Evolutionary conservation across 2,329 filamentous ascomycete species (phyloP).

Genomic region (Aureobasidium sp.): DNA sequence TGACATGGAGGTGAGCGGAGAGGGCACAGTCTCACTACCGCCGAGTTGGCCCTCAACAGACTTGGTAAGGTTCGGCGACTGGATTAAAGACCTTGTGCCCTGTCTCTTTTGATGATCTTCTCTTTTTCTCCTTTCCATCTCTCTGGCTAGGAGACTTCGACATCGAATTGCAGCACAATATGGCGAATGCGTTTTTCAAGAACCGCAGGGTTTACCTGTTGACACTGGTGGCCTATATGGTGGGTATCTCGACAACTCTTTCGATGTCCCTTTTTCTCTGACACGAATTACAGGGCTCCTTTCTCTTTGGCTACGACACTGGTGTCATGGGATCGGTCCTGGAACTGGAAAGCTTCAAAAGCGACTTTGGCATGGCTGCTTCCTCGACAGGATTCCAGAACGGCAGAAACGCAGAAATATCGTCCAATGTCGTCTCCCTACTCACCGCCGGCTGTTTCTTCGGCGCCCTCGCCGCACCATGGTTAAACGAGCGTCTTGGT

Average conservation of each 20-base stretch:
- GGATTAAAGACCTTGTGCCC: background rate
- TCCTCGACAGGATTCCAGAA: conserved; percentile 48
- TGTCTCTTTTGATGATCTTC: background rate
- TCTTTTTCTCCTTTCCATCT: background rate
- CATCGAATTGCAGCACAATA: background rate
- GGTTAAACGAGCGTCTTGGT: conserved; percentile 50
- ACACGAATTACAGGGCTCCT: conserved; percentile 21
- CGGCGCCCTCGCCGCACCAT: conserved; percentile 52
- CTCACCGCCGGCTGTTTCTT: conserved; percentile 63
- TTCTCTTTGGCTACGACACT: conserved; percentile 41
- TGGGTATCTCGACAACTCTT: conserved; percentile 22
- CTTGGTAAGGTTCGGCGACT: background rate
- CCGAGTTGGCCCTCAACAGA: background rate
- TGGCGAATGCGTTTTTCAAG: conserved; percentile 28
- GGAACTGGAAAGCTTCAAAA: conserved; percentile 51
- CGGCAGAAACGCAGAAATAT: conserved; percentile 41
- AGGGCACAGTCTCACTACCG: background rate
- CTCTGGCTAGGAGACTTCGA: background rate
- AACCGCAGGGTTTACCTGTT: conserved; percentile 41
- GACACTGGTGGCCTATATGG: conserved; percentile 38
- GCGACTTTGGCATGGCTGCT: conserved; percentile 19
- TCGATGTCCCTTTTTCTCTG: background rate
- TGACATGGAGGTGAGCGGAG: background rate
- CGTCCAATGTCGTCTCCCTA: conserved; percentile 62
- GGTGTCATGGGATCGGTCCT: conserved; percentile 62